phyloP scores from a whole-genome alignment of 129 eudicot species.

The Deinandra increscens region DNA sequence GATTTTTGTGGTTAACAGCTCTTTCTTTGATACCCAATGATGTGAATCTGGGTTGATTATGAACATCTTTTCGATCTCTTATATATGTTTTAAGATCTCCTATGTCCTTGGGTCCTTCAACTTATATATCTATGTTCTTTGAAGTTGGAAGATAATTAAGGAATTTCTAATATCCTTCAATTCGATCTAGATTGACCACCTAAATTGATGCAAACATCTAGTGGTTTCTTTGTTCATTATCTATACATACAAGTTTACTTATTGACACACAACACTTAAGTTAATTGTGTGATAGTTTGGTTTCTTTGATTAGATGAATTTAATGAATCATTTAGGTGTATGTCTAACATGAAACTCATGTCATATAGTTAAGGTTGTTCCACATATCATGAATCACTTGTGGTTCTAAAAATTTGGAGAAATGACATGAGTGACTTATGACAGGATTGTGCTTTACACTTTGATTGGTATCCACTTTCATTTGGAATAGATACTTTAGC shows the following conservation, averaged over 20 bases:
- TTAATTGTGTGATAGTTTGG: not conserved
- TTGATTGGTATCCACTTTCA: conserved; percentile 10
- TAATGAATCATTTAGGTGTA: not conserved
- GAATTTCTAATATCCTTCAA: not conserved
- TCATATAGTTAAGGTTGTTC: conserved; percentile 6
- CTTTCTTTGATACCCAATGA: not conserved
- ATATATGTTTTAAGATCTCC: not conserved
- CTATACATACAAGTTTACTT: not conserved
- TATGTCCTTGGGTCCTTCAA: not conserved
- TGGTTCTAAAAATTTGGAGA: not conserved
- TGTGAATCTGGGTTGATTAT: not conserved
- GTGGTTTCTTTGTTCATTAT: not conserved
- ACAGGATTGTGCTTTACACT: not conserved
- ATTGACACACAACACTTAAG: too few relatives aligned
- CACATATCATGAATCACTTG: conserved; percentile 3
- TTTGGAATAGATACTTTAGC: conserved; percentile 1
- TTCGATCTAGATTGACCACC: conserved; percentile 1
- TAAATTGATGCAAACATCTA: not conserved
- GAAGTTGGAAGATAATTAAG: not conserved
- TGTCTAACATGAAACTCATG: not conserved
- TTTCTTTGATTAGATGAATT: not conserved
- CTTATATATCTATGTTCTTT: not conserved
- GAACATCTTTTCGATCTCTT: not conserved
- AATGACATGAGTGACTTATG: conserved; percentile 2
- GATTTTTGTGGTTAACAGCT: not conserved